A percentile compares a stretch with the other conserved stretches of the same genome.
phyloP scores from a whole-genome alignment of 1,284 basidiomycete genomes.

The Ceratobasidium sp. region DNA sequence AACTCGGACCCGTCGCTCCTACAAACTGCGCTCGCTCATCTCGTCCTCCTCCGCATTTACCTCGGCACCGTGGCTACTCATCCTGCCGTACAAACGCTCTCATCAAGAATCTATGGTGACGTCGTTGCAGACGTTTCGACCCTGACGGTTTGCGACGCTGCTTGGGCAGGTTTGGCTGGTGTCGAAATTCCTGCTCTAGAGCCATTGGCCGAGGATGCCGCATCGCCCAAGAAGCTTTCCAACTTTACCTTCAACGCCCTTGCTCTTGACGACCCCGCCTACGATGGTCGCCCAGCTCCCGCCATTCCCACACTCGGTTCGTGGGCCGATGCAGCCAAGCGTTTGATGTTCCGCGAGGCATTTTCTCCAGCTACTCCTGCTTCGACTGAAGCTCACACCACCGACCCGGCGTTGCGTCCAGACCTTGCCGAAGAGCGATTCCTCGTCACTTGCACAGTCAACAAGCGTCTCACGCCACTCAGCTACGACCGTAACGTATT shows the following conservation, averaged over 20 bases:
- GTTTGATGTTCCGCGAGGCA: constrained; percentile 85
- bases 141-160: constrained; percentile 25
- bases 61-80: constrained; percentile 66
- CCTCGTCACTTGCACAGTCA: constrained; percentile 92
- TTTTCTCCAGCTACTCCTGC: constrained; percentile 61
- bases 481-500: constrained; percentile 99
- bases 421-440: constrained; percentile 89
- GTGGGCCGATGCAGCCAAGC: constrained; percentile 89
- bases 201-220: constrained; percentile 41
- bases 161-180: constrained; percentile 41
- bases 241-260: constrained; percentile 74
- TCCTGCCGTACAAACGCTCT: constrained; percentile 37
- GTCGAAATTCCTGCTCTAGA: constrained; percentile 39
- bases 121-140: constrained; percentile 34
- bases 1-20: constrained; percentile 51
- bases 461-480: constrained; percentile 88
- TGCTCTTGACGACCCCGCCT: constrained; percentile 59
- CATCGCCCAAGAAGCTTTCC: constrained; percentile 60
- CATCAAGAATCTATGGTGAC: constrained; percentile 43
- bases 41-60: constrained; percentile 74
- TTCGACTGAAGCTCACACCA: constrained; percentile 46
- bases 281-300: constrained; percentile 59
- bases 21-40: constrained; percentile 62
- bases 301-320: constrained; percentile 68
- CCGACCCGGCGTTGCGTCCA: constrained; percentile 68